These are phyloP conservation scores for Volutella citrinella DNA, from an alignment of 2,329 filamentous ascomycete species.

Conservation along the genomic window DNA sequence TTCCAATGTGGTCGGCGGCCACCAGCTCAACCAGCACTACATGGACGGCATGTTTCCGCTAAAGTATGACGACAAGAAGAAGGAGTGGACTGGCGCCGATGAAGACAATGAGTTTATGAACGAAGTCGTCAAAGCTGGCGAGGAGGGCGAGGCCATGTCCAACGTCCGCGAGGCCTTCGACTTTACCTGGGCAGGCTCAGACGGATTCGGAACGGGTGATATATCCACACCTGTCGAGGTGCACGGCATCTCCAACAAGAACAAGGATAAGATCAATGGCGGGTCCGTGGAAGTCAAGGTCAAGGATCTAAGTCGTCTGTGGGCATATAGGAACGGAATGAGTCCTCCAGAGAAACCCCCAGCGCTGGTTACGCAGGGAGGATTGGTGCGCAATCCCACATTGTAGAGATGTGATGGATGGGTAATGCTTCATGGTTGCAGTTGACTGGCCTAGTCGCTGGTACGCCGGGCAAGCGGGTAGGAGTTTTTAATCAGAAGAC, in stretches of 20 bases:
- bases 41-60: slow-evolving; percentile 61
- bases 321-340: slow-evolving; percentile 60
- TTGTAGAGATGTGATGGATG: slow-evolving; percentile 30
- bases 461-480: too few species aligned
- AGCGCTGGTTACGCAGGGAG: slow-evolving; percentile 32
- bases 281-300: slow-evolving; percentile 43
- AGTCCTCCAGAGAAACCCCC: slow-evolving; percentile 45
- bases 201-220: slow-evolving; percentile 34
- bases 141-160: slow-evolving; percentile 40
- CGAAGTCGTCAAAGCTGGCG: slow-evolving; percentile 47
- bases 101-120: slow-evolving; percentile 61
- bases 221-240: slow-evolving; percentile 36
- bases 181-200: slow-evolving; percentile 43
- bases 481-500: too few species aligned
- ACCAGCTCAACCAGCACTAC: slow-evolving; percentile 61
- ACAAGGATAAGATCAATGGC: slow-evolving; percentile 11
- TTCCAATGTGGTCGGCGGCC: slow-evolving; percentile 47
- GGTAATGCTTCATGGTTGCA: too few species aligned
- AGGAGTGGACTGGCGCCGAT: slow-evolving; percentile 40
- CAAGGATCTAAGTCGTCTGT: slow-evolving; percentile 59
- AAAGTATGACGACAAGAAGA: slow-evolving; percentile 37
- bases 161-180: slow-evolving; percentile 46
- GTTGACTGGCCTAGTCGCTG: too few species aligned
- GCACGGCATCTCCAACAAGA: slow-evolving; percentile 29
- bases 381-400: slow-evolving; percentile 38